Evolutionary conservation across 78 protist species (phyloP).

Genomic region (Dictyostelium capitatum): DNA sequence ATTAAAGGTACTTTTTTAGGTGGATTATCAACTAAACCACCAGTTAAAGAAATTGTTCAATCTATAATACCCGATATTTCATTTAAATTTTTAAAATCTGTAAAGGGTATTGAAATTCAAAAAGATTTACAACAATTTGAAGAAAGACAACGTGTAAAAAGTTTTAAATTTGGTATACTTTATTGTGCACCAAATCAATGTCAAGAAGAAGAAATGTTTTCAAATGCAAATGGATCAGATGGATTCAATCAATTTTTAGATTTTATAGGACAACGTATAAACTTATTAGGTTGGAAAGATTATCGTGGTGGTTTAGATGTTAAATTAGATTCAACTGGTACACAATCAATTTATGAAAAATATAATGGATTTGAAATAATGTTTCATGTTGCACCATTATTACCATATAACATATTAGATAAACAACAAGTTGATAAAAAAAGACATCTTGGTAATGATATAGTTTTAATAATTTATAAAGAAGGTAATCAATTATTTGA

Average conservation of each 20-base stretch:
- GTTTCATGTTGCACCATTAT: slow-evolving; percentile 89
- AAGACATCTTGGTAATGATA: slow-evolving; percentile 90
- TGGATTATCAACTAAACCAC: slow-evolving; percentile 22
- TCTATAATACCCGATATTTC: slow-evolving; percentile 7
- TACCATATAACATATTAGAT: slow-evolving; percentile 72
- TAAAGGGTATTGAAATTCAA: slow-evolving; percentile 33
- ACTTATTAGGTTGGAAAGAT: slow-evolving; percentile 65
- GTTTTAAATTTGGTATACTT: slow-evolving; percentile 82
- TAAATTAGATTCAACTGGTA: slow-evolving; percentile 72
- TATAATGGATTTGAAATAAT: slow-evolving; percentile 81
- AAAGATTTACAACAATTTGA: slow-evolving; percentile 68
- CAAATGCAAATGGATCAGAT: slow-evolving; percentile 50
- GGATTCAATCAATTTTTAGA: slow-evolving; percentile 84
- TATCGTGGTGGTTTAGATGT: slow-evolving; percentile 88
- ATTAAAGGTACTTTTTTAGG: slow-evolving; percentile 23
- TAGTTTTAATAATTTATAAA: slow-evolving; percentile 82
- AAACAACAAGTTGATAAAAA: slow-evolving; percentile 86
- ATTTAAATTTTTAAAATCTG: slow-evolving; percentile 12
- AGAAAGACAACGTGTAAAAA: slow-evolving; percentile 61
- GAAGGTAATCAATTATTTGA: slow-evolving; percentile 67
- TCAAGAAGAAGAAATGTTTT: slow-evolving; percentile 81
- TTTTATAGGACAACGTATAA: slow-evolving; percentile 83
- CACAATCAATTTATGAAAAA: slow-evolving; percentile 64
- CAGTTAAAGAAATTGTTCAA: slow-evolving; percentile 48
- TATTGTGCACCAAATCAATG: slow-evolving; percentile 74